These are phyloP conservation scores for Vaccinium myrtillus DNA, from an alignment of 148 eudicot species.

Conservation along the genomic window DNA sequence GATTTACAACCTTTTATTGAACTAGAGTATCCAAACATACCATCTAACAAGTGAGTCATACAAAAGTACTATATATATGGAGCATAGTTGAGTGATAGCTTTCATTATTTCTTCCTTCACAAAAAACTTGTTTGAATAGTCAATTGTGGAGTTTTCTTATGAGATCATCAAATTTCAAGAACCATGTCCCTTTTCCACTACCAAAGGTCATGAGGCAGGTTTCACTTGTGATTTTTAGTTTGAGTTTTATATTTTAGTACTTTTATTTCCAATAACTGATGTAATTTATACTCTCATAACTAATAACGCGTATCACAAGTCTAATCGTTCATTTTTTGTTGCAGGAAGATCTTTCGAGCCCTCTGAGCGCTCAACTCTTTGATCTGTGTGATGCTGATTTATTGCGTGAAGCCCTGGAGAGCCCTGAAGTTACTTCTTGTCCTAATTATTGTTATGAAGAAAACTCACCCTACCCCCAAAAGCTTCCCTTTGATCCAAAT, in stretches of 20 bases:
- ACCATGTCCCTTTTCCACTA: not conserved
- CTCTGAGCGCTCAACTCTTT: constrained; percentile 50
- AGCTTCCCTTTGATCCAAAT: constrained; percentile 32
- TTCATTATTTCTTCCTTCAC: too few species aligned
- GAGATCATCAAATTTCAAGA: not conserved
- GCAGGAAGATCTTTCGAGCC: constrained; percentile 74
- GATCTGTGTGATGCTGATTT: constrained; percentile 67
- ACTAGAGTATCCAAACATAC: not conserved
- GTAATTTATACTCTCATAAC: not conserved
- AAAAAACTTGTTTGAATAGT: not conserved
- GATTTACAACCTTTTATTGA: not conserved
- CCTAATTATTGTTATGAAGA: constrained; percentile 66
- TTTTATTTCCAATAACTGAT: not conserved
- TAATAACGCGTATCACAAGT: not conserved
- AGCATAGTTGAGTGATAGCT: not conserved
- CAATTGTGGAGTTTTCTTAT: not conserved
- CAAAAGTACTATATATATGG: not conserved
- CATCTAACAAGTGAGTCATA: not conserved
- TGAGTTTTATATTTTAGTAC: too few species aligned
- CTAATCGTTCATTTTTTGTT: constrained; percentile 4
- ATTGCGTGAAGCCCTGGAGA: constrained; percentile 56
- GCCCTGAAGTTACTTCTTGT: constrained; percentile 61
- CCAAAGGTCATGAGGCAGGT: not conserved
- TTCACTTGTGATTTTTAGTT: not conserved
- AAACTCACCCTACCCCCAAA: constrained; percentile 42